Conservation (phyloP, 2,329 filamentous ascomycete species). For the Biscogniauxia marginata region DNA sequence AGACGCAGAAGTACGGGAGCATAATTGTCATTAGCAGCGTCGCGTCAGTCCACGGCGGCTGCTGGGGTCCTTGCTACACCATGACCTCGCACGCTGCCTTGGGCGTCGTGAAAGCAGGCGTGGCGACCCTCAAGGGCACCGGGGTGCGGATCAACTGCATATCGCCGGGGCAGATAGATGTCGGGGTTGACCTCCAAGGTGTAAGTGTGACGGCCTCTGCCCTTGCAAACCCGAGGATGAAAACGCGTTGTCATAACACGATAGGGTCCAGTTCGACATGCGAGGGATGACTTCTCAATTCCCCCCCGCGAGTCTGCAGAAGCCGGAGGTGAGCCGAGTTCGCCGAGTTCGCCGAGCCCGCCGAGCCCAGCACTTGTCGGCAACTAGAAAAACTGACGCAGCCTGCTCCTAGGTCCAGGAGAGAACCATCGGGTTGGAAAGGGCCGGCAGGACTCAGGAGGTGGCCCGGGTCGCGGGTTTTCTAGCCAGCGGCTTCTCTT, state of each 20-base stretch:
- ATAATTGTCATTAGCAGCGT: conserved; percentile 62
- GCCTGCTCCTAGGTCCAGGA: conserved; percentile 38
- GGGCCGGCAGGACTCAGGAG: conserved; percentile 56
- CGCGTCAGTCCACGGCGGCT: conserved; percentile 55
- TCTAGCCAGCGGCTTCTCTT: conserved; percentile 60
- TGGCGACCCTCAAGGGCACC: conserved; percentile 56
- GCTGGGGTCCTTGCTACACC: conserved; percentile 61
- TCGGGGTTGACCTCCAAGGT: conserved; percentile 42
- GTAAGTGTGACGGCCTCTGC: too few species aligned
- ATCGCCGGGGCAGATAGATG: conserved; percentile 40
- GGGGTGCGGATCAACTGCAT: conserved; percentile 59
- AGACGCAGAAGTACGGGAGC: conserved; percentile 58
- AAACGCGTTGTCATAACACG: too few species aligned
- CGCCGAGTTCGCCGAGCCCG: background rate
- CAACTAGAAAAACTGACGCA: too few species aligned
- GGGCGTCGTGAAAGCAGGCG: conserved; percentile 58
- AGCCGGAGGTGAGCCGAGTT: conserved; percentile 36
- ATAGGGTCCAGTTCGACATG: conserved; percentile 46
- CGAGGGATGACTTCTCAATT: conserved; percentile 52
- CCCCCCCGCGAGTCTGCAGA: conserved; percentile 53
- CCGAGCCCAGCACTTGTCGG: background rate
- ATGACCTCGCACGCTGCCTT: conserved; percentile 60
- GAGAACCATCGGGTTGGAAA: conserved; percentile 55
- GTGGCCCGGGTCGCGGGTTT: conserved; percentile 61
- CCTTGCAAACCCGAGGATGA: too few species aligned